A percentile compares a stretch with the other conserved stretches of the same genome.
These are phyloP conservation scores for Tremella yokohamensis DNA, from an alignment of 768 basidiomycete species.

Conservation along the genomic window DNA sequence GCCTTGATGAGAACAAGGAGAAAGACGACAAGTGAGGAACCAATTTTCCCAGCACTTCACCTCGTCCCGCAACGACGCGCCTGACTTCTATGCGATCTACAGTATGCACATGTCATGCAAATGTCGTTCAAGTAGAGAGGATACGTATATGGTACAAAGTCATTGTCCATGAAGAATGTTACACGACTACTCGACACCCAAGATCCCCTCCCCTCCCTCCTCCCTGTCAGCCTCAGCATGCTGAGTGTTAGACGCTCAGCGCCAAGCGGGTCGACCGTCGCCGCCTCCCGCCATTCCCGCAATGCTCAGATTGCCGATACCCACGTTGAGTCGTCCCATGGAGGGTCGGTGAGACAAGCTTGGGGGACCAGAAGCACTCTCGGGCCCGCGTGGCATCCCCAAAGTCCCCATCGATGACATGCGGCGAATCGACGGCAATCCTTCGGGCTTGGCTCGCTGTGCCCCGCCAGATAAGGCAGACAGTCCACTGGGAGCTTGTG, in stretches of 20 bases:
- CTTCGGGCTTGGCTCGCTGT: not conserved
- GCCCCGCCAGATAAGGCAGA: slow-evolving; percentile 2
- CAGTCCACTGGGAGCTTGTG: not conserved
- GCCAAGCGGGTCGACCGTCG: not conserved
- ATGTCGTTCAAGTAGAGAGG: too few species aligned
- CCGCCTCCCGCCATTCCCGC: not conserved
- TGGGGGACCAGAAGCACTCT: not conserved
- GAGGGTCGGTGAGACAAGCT: not conserved
- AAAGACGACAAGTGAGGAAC: too few species aligned
- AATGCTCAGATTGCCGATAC: not conserved
- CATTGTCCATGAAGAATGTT: too few species aligned
- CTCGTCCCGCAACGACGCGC: too few species aligned
- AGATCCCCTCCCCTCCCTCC: too few species aligned
- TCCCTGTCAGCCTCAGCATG: too few species aligned
- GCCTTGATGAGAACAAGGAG: too few species aligned
- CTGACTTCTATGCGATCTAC: too few species aligned
- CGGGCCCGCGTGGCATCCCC: not conserved
- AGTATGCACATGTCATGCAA: too few species aligned
- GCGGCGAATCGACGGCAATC: not conserved
- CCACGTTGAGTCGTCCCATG: not conserved
- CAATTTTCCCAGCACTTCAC: too few species aligned
- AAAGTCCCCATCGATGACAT: slow-evolving; percentile 3
- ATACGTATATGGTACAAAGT: too few species aligned
- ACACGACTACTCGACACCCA: too few species aligned
- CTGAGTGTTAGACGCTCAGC: not conserved